Evolutionary conservation across 805 yeast species (phyloP).

Genomic region (Teunomyces aglyptinius): DNA sequence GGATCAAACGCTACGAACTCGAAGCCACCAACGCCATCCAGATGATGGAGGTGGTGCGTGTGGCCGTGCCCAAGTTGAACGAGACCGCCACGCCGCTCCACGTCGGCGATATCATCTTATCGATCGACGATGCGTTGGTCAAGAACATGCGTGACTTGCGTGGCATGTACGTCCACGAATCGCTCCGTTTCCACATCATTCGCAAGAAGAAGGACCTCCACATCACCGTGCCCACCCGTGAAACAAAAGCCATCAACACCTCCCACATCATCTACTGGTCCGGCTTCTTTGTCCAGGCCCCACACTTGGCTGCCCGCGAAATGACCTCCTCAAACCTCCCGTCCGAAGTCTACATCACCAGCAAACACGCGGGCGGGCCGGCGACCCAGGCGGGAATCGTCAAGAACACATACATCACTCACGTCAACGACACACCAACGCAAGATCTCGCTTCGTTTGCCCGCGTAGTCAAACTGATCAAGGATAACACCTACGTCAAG

Average conservation of each 20-base stretch:
- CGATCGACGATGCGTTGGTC: conserved; percentile 64
- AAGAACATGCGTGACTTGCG: conserved; percentile 67
- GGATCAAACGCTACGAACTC: conserved; percentile 70
- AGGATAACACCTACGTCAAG: conserved; percentile 79
- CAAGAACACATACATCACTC: conserved; percentile 83
- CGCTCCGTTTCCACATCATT: conserved; percentile 59
- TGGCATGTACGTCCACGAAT: conserved; percentile 42
- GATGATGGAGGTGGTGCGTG: conserved; percentile 67
- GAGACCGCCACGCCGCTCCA: conserved; percentile 35
- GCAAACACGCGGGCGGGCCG: conserved; percentile 78
- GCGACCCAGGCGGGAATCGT: conserved; percentile 78
- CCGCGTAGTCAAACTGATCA: conserved; percentile 61
- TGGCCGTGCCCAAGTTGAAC: conserved; percentile 47
- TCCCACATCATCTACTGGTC: conserved; percentile 75
- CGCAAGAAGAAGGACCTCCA: conserved; percentile 67
- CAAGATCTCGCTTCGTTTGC: conserved; percentile 68
- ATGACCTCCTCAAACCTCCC: conserved; percentile 67
- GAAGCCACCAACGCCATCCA: conserved; percentile 65
- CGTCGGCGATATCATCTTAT: conserved; percentile 75
- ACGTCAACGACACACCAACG: conserved; percentile 76
- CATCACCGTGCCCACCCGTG: conserved; percentile 62
- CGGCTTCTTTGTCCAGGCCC: conserved; percentile 78
- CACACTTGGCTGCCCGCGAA: conserved; percentile 92
- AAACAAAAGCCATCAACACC: conserved; percentile 57
- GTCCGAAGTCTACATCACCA: conserved; percentile 78